Evolutionary conservation across 2,329 filamentous ascomycete species (phyloP), one percentile per base, ranked within the genome.

Genomic region (Thelonectria olida): DNA sequence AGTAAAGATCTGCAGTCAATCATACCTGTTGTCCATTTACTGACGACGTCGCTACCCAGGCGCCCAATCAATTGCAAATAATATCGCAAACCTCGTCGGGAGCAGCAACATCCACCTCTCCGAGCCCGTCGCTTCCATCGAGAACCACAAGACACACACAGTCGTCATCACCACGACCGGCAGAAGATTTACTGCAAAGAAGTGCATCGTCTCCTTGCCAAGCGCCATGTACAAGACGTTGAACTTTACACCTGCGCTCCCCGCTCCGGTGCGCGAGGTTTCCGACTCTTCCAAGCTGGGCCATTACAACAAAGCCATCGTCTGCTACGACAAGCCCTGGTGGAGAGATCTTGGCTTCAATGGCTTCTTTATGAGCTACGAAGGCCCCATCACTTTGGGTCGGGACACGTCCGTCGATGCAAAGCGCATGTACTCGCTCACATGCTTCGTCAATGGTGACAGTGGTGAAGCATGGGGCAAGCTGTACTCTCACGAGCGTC

Each of bases 131-230:
- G 61, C 59, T 1, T 70, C 71, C 25, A 69, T 74, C 12, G 53
- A 72, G 12, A 54, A 74, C 31, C 36, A 25, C 19, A 50, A 64
- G 9, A 41, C 49, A 0, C 55, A 68, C 15, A 62, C 67, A 0
- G 39, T 31, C 0, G 67, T 75, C 2, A 69, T 48, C 8, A 72
- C 71, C 0, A 70, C 64, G 0, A 66, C 60, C 1, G 69, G 67
- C 8, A 68, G 64, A 19, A 57, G 69, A 0, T 72, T 78, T 20
- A 61, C 73, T 3, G 78, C 75, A 0, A 74, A 71, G 20, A 81
- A 80, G 44, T 73, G 79, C 23, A 79, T 87, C 49, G 62, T 85
- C 3, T 82, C 84, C 2, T 71, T 87, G 6, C 81, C 84, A 0
- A 82, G 79, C 6, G 78, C 84, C 7, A 72, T 85, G 42, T 79